Evolutionary conservation across 805 yeast genomes (phyloP).

Genomic region (Maudiozyma barnettii): DNA sequence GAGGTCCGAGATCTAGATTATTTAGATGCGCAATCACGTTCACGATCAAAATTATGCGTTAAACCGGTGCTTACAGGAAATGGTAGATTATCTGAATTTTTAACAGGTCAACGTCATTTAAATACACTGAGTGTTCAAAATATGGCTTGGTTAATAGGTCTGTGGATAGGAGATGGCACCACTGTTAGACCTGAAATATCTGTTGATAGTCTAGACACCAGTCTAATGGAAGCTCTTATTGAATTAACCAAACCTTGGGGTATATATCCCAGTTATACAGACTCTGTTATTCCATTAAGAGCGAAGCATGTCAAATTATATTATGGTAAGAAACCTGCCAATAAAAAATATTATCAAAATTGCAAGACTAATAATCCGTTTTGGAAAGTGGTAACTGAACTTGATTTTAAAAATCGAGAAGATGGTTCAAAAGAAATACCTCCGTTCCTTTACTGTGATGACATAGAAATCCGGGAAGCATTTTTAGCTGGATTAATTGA

Average conservation of each 20-base stretch:
- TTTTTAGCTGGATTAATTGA: slow-evolving; percentile 39
- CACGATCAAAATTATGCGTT: slow-evolving; percentile 28
- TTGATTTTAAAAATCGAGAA: slow-evolving; percentile 17
- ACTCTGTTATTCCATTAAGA: slow-evolving; percentile 13
- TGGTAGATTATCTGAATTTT: slow-evolving; percentile 23
- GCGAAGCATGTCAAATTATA: slow-evolving; percentile 20
- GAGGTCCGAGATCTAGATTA: slow-evolving; percentile 32
- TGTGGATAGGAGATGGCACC: slow-evolving; percentile 34
- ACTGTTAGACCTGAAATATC: slow-evolving; percentile 24
- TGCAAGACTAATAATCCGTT: slow-evolving; percentile 24
- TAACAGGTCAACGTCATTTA: slow-evolving; percentile 23
- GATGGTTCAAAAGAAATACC: slow-evolving; percentile 30
- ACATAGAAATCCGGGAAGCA: slow-evolving; percentile 34
- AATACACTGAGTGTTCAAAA: slow-evolving; percentile 17
- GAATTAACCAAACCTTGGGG: slow-evolving; percentile 23
- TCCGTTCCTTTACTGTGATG: slow-evolving; percentile 27
- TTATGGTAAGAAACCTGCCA: slow-evolving; percentile 11
- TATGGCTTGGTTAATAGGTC: slow-evolving; percentile 35
- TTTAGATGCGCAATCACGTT: slow-evolving; percentile 24
- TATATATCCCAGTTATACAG: slow-evolving; percentile 15
- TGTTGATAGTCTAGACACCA: slow-evolving; percentile 23
- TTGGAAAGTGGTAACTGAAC: slow-evolving; percentile 22
- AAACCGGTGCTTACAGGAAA: slow-evolving; percentile 31
- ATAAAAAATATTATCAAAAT: slow-evolving; percentile 9
- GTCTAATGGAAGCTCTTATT: slow-evolving; percentile 19